These are phyloP conservation scores for Pleurotus cornucopiae DNA, from an alignment of 768 basidiomycete species.

Conservation along the genomic window DNA sequence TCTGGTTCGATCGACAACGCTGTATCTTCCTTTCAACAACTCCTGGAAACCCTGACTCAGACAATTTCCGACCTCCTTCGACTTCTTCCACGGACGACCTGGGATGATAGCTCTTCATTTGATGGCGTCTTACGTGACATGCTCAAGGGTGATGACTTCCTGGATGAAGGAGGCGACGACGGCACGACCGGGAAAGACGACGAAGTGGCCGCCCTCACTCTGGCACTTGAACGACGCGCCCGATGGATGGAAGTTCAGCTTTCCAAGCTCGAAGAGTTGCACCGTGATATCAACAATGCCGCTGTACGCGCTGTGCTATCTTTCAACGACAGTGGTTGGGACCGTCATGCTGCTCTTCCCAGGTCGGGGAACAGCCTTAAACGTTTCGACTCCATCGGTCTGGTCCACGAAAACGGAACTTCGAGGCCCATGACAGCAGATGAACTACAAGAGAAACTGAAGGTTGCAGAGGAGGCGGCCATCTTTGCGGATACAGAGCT, in stretches of 20 bases:
- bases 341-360: slow-evolving; percentile 63
- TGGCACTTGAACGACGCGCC: slow-evolving; percentile 84
- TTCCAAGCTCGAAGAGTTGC: slow-evolving; percentile 83
- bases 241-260: slow-evolving; percentile 92
- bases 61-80: slow-evolving; percentile 85
- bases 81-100: slow-evolving; percentile 81
- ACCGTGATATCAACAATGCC: slow-evolving; percentile 86
- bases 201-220: slow-evolving; percentile 79
- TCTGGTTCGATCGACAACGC: slow-evolving; percentile 89
- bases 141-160: slow-evolving; percentile 84
- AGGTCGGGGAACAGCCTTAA: slow-evolving; percentile 63
- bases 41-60: slow-evolving; percentile 84
- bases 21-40: slow-evolving; percentile 84
- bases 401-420: slow-evolving; percentile 44
- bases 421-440: slow-evolving; percentile 55
- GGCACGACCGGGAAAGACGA: slow-evolving; percentile 60
- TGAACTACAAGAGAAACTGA: slow-evolving; percentile 73
- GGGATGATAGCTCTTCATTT: slow-evolving; percentile 88
- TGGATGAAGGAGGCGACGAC: slow-evolving; percentile 71
- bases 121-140: slow-evolving; percentile 84
- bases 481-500: slow-evolving; percentile 72
- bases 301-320: slow-evolving; percentile 78
- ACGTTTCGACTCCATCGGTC: slow-evolving; percentile 65
- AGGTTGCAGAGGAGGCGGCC: slow-evolving; percentile 66
- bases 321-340: slow-evolving; percentile 87